phyloP scores from a whole-genome alignment of 2,329 filamentous ascomycete species.

The Pseudocercospora ulei region DNA sequence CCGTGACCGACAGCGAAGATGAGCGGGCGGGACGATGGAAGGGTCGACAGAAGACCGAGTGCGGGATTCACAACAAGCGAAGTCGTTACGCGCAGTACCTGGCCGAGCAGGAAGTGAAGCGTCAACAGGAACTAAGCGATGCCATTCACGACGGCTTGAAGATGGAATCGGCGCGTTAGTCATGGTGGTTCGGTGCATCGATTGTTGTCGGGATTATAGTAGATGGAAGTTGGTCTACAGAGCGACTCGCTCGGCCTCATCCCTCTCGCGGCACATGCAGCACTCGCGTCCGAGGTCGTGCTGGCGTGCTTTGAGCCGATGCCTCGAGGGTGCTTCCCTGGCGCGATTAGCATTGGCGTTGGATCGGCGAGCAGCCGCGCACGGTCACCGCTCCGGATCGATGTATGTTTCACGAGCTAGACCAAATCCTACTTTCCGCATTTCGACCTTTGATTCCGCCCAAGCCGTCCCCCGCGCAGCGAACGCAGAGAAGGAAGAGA shows the following conservation, averaged over 20 bases:
- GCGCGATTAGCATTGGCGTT: too few relatives aligned
- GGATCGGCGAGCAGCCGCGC: too few relatives aligned
- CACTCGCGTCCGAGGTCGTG: slow-evolving; percentile 8
- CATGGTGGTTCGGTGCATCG: slow-evolving; percentile 5
- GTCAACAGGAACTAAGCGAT: slow-evolving; percentile 46
- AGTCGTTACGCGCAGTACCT: slow-evolving; percentile 84
- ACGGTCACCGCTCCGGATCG: too few relatives aligned
- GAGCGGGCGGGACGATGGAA: slow-evolving; percentile 96
- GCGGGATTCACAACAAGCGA: slow-evolving; percentile 96
- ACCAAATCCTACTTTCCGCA: too few relatives aligned
- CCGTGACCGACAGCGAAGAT: slow-evolving; percentile 82
- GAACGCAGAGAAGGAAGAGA: background rate
- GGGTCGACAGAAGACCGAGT: slow-evolving; percentile 91
- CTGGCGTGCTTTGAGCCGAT: slow-evolving; percentile 19
- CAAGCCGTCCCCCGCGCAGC: too few relatives aligned
- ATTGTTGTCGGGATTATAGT: slow-evolving; percentile 7
- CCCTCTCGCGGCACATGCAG: slow-evolving; percentile 5
- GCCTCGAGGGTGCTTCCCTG: slow-evolving; percentile 8
- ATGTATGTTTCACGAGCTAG: too few relatives aligned
- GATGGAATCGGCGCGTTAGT: slow-evolving; percentile 28
- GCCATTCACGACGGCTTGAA: slow-evolving; percentile 32
- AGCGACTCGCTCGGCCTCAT: slow-evolving; percentile 8
- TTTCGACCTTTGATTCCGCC: too few relatives aligned
- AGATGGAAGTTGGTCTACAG: slow-evolving; percentile 1
- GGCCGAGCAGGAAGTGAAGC: slow-evolving; percentile 60